phyloP scores from a whole-genome alignment of 2,329 filamentous ascomycete genomes.

The Ilyonectria mors-panacis region DNA sequence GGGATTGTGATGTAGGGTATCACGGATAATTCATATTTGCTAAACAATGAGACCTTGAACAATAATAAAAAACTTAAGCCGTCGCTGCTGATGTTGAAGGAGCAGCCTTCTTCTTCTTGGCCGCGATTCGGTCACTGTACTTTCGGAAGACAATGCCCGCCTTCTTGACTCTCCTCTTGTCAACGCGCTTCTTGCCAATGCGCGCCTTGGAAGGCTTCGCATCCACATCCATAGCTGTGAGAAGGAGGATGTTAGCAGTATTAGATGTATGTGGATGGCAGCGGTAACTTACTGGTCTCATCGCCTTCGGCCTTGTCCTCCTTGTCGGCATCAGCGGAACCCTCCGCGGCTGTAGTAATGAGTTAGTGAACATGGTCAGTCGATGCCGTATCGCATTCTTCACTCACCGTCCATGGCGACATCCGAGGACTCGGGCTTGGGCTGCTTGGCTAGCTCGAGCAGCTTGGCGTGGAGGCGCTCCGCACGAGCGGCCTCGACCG shows the following conservation, averaged over 20 bases:
- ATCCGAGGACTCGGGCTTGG: conserved; percentile 74
- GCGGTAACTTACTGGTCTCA: conserved; percentile 44
- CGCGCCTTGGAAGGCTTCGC: conserved; percentile 58
- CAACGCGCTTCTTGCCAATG: conserved; percentile 65
- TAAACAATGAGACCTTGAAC: conserved; percentile 30
- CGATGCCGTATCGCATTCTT: not conserved
- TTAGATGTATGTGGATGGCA: conserved; percentile 19
- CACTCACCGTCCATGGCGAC: conserved; percentile 63
- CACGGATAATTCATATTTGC: conserved; percentile 48
- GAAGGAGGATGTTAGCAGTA: conserved; percentile 1
- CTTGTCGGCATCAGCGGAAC: conserved; percentile 46
- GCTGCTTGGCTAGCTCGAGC: conserved; percentile 82
- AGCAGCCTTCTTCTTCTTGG: conserved; percentile 58
- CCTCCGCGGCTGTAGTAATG: conserved; percentile 44
- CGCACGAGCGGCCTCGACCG: conserved; percentile 82
- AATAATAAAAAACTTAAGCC: conserved; percentile 30
- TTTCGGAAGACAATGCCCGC: conserved; percentile 73
- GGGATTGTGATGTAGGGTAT: conserved; percentile 44
- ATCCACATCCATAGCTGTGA: conserved; percentile 72
- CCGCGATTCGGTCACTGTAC: conserved; percentile 66
- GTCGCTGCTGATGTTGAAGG: conserved; percentile 24
- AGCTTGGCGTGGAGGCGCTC: conserved; percentile 90
- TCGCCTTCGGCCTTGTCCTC: conserved; percentile 50
- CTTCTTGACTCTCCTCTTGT: conserved; percentile 71
- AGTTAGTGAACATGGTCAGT: conserved; percentile 22